Conservation (phyloP, 441 rosid genomes). For the Kokia cookei region DNA sequence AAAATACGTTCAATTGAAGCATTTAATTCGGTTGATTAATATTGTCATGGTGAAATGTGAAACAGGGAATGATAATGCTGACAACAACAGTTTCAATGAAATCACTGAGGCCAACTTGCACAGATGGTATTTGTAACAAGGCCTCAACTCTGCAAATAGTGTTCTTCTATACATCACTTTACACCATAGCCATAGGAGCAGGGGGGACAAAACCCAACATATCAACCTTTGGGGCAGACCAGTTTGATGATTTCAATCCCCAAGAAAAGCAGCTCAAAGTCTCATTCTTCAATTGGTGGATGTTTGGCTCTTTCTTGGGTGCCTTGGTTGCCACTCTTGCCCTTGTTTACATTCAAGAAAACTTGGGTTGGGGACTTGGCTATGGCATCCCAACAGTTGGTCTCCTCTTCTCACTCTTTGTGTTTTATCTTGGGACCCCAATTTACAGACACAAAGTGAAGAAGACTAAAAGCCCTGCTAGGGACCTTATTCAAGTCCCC, state of each 20-base stretch:
- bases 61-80: conserved; percentile 81
- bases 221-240: conserved; percentile 93
- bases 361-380: conserved; percentile 84
- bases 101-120: conserved; percentile 57
- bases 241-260: conserved; percentile 59
- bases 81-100: conserved; percentile 73
- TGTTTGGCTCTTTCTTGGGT: conserved; percentile 80
- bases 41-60: background rate
- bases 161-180: conserved; percentile 68
- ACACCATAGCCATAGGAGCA: conserved; percentile 71
- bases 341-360: conserved; percentile 89
- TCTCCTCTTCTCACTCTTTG: conserved; percentile 49
- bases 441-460: conserved; percentile 66
- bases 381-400: conserved; percentile 79
- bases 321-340: conserved; percentile 68
- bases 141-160: conserved; percentile 54
- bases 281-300: conserved; percentile 94
- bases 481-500: conserved; percentile 51
- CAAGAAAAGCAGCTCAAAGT: conserved; percentile 60
- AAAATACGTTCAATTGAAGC: background rate
- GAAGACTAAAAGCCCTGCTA: conserved; percentile 55
- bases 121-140: conserved; percentile 56
- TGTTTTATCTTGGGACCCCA: conserved; percentile 80
- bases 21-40: background rate
- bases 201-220: conserved; percentile 92